phyloP scores from a whole-genome alignment of 2,329 filamentous ascomycete species.

The Stromatinia cepivora region DNA sequence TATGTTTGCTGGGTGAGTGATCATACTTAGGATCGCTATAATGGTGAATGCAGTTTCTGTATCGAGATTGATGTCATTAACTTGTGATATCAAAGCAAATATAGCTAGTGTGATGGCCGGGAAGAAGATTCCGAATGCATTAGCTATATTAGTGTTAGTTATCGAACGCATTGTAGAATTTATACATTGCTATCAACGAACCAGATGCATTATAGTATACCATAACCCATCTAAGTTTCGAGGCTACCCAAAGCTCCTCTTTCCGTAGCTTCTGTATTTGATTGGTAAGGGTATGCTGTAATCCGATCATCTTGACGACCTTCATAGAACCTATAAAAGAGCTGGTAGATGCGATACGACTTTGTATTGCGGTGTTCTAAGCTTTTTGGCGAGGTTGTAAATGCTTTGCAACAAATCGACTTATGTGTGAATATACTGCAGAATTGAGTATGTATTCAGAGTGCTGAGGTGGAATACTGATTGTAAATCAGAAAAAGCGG shows the following conservation, averaged over 20 bases:
- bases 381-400: conserved; percentile 42
- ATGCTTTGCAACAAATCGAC: conserved; percentile 44
- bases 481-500: conserved; percentile 46
- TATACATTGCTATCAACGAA: conserved; percentile 29
- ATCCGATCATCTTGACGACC: conserved; percentile 45
- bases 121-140: conserved; percentile 33
- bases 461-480: conserved; percentile 35
- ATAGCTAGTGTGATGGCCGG: conserved; percentile 32
- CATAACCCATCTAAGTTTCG: conserved; percentile 45
- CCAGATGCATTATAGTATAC: conserved; percentile 46
- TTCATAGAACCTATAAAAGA: conserved; percentile 44
- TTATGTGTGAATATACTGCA: conserved; percentile 47
- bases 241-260: conserved; percentile 40
- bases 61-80: conserved; percentile 1
- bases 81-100: conserved; percentile 27
- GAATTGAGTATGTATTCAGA: conserved; percentile 6
- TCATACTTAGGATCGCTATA: conserved; percentile 29
- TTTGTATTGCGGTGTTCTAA: conserved; percentile 47
- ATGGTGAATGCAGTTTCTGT: conserved; percentile 33
- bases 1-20: conserved; percentile 34
- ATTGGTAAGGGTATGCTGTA: conserved; percentile 15
- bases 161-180: conserved; percentile 12
- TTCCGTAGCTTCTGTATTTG: conserved; percentile 23
- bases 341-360: conserved; percentile 43
- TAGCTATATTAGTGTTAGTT: conserved; percentile 25